phyloP scores from a whole-genome alignment of 1,139 yeast species.

The Scheffersomyces titani region DNA sequence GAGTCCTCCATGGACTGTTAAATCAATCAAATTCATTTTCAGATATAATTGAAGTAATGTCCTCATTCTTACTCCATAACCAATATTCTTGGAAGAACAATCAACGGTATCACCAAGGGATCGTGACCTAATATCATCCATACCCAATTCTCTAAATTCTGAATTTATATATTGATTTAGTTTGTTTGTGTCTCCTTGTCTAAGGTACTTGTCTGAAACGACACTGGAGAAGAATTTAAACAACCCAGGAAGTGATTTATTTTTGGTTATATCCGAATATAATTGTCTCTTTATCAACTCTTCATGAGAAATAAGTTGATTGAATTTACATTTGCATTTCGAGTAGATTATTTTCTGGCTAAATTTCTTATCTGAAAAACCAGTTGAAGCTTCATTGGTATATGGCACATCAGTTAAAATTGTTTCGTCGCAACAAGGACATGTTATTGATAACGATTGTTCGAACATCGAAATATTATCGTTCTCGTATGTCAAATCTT shows the following conservation, averaged over 20 bases:
- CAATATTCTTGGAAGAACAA: not conserved
- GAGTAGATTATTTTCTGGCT: slow-evolving; percentile 1
- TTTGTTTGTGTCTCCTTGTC: slow-evolving; percentile 1
- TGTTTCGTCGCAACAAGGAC: slow-evolving; percentile 20
- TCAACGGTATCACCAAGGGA: not conserved
- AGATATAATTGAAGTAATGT: slow-evolving; percentile 15
- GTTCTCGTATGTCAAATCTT: slow-evolving; percentile 4
- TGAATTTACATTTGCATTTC: slow-evolving; percentile 7
- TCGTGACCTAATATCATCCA: not conserved
- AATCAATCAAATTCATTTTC: slow-evolving; percentile 20
- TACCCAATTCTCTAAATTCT: not conserved
- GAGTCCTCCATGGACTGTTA: slow-evolving; percentile 14
- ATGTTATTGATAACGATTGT: slow-evolving; percentile 9
- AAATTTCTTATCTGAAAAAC: slow-evolving; percentile 25
- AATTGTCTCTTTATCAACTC: slow-evolving; percentile 22
- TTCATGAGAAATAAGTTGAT: slow-evolving; percentile 15
- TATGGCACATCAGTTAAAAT: slow-evolving; percentile 15
- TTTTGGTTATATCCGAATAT: slow-evolving; percentile 16
- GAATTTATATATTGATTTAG: slow-evolving; percentile 2
- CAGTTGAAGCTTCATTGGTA: slow-evolving; percentile 15
- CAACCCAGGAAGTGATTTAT: slow-evolving; percentile 14
- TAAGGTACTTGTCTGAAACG: not conserved
- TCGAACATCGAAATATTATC: slow-evolving; percentile 4
- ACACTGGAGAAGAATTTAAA: slow-evolving; percentile 10
- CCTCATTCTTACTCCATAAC: not conserved